Conservation (phyloP, 1,284 basidiomycete genomes). For the Boletus austroedulis region DNA sequence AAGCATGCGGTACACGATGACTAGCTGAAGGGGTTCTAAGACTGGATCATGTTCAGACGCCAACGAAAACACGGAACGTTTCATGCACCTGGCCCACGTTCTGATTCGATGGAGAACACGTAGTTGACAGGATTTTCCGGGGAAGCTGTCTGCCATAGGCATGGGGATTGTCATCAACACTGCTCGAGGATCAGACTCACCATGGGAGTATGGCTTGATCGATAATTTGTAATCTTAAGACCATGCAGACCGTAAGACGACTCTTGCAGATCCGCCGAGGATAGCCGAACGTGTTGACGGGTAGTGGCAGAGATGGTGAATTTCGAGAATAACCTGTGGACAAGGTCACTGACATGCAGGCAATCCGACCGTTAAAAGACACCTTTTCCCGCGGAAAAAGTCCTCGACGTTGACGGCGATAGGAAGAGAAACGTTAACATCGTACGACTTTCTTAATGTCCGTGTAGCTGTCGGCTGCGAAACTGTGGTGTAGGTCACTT, state of each 20-base stretch:
- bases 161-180: neutral
- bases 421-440: slow-evolving; percentile 65
- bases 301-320: slow-evolving; percentile 76
- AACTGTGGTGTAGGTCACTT: slow-evolving; percentile 60
- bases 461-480: slow-evolving; percentile 53
- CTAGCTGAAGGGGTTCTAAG: slow-evolving; percentile 58
- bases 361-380: slow-evolving; percentile 1
- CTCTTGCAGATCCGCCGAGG: slow-evolving; percentile 51
- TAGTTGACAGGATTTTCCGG: slow-evolving; percentile 68
- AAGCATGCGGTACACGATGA: slow-evolving; percentile 68
- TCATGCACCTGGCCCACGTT: slow-evolving; percentile 52
- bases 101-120: slow-evolving; percentile 66
- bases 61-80: neutral
- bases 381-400: slow-evolving; percentile 75
- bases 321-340: slow-evolving; percentile 67
- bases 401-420: slow-evolving; percentile 83
- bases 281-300: slow-evolving; percentile 68
- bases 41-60: slow-evolving; percentile 38
- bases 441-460: slow-evolving; percentile 48
- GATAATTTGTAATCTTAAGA: slow-evolving; percentile 51
- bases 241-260: slow-evolving; percentile 44
- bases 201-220: slow-evolving; percentile 40
- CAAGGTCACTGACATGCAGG: slow-evolving; percentile 3
- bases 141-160: slow-evolving; percentile 56
- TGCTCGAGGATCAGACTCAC: slow-evolving; percentile 31